Conservation (phyloP, 352 stramenopile genomes). For the Aphanomyces astaci region DNA sequence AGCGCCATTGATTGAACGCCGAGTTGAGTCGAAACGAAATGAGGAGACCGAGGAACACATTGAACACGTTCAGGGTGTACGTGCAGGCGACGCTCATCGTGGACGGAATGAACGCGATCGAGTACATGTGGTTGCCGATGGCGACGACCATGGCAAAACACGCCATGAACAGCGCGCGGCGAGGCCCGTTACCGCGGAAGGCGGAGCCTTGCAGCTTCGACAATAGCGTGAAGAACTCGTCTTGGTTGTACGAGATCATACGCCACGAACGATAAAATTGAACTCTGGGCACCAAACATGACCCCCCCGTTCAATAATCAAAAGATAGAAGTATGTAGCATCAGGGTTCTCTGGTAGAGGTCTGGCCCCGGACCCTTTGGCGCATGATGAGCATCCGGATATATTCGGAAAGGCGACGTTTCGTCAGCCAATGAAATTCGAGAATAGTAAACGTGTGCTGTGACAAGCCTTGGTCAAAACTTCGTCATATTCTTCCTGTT, state of each 20-base stretch:
- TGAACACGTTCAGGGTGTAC: conserved; percentile 78
- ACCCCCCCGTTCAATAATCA: too few species aligned
- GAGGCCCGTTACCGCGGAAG: conserved; percentile 55
- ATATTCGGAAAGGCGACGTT: conserved; percentile 4
- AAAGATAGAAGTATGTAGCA: too few species aligned
- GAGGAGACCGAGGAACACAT: conserved; percentile 72
- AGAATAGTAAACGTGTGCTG: too few species aligned
- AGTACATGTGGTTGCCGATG: conserved; percentile 41
- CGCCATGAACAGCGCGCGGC: conserved; percentile 57
- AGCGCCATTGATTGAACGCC: conserved; percentile 68
- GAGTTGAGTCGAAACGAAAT: conserved; percentile 78
- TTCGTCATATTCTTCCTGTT: too few species aligned
- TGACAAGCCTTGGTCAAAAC: too few species aligned
- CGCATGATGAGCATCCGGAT: not conserved
- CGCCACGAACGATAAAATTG: not conserved
- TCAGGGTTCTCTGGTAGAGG: too few species aligned
- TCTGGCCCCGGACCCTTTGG: too few species aligned
- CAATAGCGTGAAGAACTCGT: conserved; percentile 45
- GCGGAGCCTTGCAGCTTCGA: conserved; percentile 65
- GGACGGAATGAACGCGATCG: conserved; percentile 53
- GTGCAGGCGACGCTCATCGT: conserved; percentile 63
- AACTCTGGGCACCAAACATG: too few species aligned
- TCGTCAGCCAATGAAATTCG: not conserved
- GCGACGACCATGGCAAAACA: conserved; percentile 49
- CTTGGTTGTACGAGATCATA: conserved; percentile 82